Conservation (phyloP, 208 protist genomes). For the Porcisia hertigi region DNA sequence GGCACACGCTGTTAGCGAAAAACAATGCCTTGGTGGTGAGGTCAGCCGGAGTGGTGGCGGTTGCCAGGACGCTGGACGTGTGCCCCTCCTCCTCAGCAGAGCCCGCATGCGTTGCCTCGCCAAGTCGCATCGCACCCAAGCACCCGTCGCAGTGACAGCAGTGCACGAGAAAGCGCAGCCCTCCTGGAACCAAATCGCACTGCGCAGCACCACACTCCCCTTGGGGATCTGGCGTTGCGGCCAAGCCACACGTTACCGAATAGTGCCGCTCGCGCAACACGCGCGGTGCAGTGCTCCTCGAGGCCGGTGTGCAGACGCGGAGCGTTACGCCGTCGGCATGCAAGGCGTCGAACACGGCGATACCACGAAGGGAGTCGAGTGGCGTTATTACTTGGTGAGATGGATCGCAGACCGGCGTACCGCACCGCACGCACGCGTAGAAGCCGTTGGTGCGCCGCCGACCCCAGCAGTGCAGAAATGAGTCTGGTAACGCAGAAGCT, state of each 20-base stretch:
- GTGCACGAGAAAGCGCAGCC: conserved; percentile 40
- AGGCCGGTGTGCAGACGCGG: conserved; percentile 35
- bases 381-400: conserved; percentile 46
- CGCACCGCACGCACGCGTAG: conserved; percentile 79
- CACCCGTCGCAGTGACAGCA: conserved; percentile 69
- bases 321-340: conserved; percentile 44
- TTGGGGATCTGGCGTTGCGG: neutral
- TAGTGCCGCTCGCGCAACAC: neutral
- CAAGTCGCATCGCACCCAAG: conserved; percentile 48
- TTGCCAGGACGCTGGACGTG: neutral
- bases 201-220: neutral
- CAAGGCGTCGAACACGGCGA: conserved; percentile 53
- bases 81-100: neutral
- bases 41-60: neutral
- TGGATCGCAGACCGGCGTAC: conserved; percentile 58
- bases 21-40: conserved; percentile 23
- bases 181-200: neutral
- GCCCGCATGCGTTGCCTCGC: neutral
- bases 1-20: conserved; percentile 66
- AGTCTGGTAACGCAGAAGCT: neutral
- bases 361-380: conserved; percentile 35
- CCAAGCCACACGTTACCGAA: neutral
- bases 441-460: conserved; percentile 48
- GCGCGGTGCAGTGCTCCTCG: neutral
- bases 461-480: conserved; percentile 34